A percentile compares a stretch with the other conserved stretches of the same genome.
phyloP scores from a whole-genome alignment of 164 flowering plant species.

The Vitis labrusca region DNA sequence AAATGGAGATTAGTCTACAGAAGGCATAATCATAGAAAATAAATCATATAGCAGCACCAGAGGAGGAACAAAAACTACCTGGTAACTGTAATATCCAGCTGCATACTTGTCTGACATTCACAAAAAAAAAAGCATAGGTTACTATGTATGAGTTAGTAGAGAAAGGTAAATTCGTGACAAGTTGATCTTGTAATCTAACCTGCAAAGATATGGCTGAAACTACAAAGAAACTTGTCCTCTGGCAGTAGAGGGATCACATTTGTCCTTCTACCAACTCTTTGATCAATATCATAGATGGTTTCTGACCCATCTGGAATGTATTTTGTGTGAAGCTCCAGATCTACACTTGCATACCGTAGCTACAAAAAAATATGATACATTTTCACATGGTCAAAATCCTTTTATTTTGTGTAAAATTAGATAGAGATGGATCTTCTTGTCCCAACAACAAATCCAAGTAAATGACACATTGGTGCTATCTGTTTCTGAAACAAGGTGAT shows the following conservation, averaged over 20 bases:
- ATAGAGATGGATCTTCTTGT: too few species aligned
- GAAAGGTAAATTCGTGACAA: neutral
- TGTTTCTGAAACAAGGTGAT: too few species aligned
- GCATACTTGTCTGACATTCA: slow-evolving; percentile 77
- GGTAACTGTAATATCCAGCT: slow-evolving; percentile 98
- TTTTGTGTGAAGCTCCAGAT: slow-evolving; percentile 79
- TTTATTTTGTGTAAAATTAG: too few species aligned
- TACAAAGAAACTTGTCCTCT: slow-evolving; percentile 88
- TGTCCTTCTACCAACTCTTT: slow-evolving; percentile 58
- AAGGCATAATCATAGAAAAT: neutral
- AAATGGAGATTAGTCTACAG: too few species aligned
- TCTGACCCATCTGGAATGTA: slow-evolving; percentile 85
- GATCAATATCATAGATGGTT: slow-evolving; percentile 80
- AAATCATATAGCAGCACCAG: too few species aligned
- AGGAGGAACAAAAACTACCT: slow-evolving; percentile 46
- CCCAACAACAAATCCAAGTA: too few species aligned
- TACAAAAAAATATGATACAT: slow-evolving; percentile 24
- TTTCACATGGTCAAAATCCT: neutral
- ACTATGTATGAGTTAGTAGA: too few species aligned
- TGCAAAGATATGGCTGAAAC: slow-evolving; percentile 97
- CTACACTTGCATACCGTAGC: slow-evolving; percentile 77
- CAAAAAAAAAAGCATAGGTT: neutral
- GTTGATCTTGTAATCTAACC: slow-evolving; percentile 34
- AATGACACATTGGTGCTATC: too few species aligned
- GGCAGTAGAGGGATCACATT: slow-evolving; percentile 83